Evolutionary conservation across 1,284 basidiomycete species (phyloP).

Genomic region (Boletellus deceptivus): DNA sequence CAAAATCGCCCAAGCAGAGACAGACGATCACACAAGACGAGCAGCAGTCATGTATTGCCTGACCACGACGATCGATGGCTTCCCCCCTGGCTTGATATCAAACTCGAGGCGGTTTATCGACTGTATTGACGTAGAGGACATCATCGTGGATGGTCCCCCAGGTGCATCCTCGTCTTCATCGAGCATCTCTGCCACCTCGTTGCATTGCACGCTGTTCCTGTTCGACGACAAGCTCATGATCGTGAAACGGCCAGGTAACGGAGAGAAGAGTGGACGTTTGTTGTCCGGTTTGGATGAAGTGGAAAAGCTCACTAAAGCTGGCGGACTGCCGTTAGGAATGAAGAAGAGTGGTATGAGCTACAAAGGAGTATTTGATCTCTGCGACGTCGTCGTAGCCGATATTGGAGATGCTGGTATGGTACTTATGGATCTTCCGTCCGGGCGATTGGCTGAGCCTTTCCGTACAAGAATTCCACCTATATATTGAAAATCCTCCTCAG

Average conservation of each 20-base stretch:
- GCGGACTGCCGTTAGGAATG: slow-evolving; percentile 54
- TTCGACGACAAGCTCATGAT: slow-evolving; percentile 96
- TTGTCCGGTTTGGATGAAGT: slow-evolving; percentile 86
- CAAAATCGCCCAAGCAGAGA: slow-evolving; percentile 89
- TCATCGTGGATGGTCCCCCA: slow-evolving; percentile 50
- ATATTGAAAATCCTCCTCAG: slow-evolving; percentile 75
- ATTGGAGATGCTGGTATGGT: slow-evolving; percentile 76
- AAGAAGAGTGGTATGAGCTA: slow-evolving; percentile 83
- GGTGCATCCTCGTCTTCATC: slow-evolving; percentile 44
- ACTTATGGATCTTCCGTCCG: slow-evolving; percentile 5
- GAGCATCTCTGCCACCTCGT: slow-evolving; percentile 38
- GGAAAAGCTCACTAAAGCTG: slow-evolving; percentile 69
- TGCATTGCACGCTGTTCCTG: slow-evolving; percentile 89
- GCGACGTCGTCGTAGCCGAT: slow-evolving; percentile 83
- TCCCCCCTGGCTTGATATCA: slow-evolving; percentile 85
- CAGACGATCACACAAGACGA: slow-evolving; percentile 87
- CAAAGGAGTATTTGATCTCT: slow-evolving; percentile 84
- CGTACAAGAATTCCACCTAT: slow-evolving; percentile 75
- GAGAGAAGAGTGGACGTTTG: slow-evolving; percentile 69
- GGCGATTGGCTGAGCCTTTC: slow-evolving; percentile 10
- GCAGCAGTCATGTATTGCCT: slow-evolving; percentile 90
- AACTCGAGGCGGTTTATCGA: slow-evolving; percentile 88
- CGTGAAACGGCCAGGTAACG: slow-evolving; percentile 78
- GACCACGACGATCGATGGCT: slow-evolving; percentile 82
- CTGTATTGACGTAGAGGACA: slow-evolving; percentile 92